Percentiles rank a stretch among this genome's conserved stretches.
Conservation (phyloP, 2,329 filamentous ascomycete species). For the Xylaria sp. region DNA sequence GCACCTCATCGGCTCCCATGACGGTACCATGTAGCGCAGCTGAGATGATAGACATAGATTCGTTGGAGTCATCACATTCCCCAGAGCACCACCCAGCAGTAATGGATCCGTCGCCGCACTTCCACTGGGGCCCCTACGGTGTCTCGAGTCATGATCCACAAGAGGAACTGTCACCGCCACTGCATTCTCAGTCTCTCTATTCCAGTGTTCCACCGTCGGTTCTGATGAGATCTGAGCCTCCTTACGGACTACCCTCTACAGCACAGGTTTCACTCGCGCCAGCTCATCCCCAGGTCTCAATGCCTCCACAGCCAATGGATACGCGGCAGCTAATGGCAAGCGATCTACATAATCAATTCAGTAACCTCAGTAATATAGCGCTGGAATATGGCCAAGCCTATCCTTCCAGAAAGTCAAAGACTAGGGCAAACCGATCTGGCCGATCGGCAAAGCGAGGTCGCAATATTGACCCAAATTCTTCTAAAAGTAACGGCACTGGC, state of each 20-base stretch:
- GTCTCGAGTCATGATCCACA: constrained; percentile 50
- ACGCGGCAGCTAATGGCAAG: constrained; percentile 38
- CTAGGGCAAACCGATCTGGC: constrained; percentile 39
- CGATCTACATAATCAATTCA: constrained; percentile 16
- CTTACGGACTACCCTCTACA: constrained; percentile 24
- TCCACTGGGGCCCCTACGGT: constrained; percentile 53
- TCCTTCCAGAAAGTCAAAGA: constrained; percentile 39
- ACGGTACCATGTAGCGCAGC: constrained; percentile 53
- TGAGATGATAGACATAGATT: constrained; percentile 54
- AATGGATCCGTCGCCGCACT: constrained; percentile 47
- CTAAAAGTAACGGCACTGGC: constrained; percentile 21
- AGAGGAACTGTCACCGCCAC: constrained; percentile 48
- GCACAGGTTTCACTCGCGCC: constrained; percentile 42
- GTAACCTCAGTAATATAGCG: constrained; percentile 33
- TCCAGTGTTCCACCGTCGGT: constrained; percentile 43
- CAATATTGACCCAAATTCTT: constrained; percentile 24
- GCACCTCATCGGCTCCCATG: constrained; percentile 55
- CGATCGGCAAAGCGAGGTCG: constrained; percentile 41
- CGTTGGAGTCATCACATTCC: constrained; percentile 51
- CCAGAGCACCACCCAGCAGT: constrained; percentile 49
- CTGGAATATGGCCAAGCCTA: constrained; percentile 34
- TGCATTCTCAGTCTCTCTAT: constrained; percentile 45
- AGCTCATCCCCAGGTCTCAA: constrained; percentile 40
- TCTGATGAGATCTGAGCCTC: constrained; percentile 36
- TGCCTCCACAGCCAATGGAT: constrained; percentile 41